These are phyloP conservation scores for Sugiyamaella floridensis DNA, from an alignment of 805 yeast genomes.

Conservation along the genomic window DNA sequence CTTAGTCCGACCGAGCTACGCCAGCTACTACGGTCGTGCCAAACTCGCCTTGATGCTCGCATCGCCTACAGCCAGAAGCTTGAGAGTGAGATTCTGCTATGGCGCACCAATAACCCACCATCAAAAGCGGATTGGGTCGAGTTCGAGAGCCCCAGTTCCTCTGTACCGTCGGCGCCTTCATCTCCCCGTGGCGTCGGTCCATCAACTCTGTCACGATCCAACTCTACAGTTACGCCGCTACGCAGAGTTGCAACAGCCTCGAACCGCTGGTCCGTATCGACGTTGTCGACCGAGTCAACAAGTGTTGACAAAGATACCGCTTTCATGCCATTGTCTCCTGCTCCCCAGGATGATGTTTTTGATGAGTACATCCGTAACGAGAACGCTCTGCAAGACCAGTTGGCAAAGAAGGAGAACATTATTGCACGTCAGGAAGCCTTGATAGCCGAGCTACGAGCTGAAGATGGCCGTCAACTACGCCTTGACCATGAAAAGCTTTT, in stretches of 20 bases:
- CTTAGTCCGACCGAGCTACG: constrained; percentile 44
- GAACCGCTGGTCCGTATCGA: not conserved
- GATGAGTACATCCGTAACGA: constrained; percentile 27
- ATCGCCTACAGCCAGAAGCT: constrained; percentile 33
- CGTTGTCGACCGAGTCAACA: not conserved
- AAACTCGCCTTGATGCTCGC: constrained; percentile 27
- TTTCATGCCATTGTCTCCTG: not conserved
- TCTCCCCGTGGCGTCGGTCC: not conserved
- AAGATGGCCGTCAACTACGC: constrained; percentile 8
- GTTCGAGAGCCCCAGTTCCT: not conserved
- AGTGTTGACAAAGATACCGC: not conserved
- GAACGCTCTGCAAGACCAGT: constrained; percentile 28
- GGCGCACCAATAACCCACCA: constrained; percentile 33
- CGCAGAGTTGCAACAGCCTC: not conserved
- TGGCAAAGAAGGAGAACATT: constrained; percentile 24
- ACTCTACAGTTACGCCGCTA: not conserved
- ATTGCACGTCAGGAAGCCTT: constrained; percentile 16
- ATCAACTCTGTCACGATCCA: not conserved
- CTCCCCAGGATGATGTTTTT: not conserved
- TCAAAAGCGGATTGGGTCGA: constrained; percentile 25
- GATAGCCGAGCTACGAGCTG: constrained; percentile 14
- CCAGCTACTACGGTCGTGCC: constrained; percentile 30
- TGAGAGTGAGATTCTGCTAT: constrained; percentile 36
- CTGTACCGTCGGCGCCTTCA: constrained; percentile 1
- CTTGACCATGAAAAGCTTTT: constrained; percentile 17